A percentile compares a stretch with the other conserved stretches of the same genome.
Evolutionary conservation across 495 filamentous ascomycete genomes (phyloP).

Genomic region (Aspergillus ellipticus): DNA sequence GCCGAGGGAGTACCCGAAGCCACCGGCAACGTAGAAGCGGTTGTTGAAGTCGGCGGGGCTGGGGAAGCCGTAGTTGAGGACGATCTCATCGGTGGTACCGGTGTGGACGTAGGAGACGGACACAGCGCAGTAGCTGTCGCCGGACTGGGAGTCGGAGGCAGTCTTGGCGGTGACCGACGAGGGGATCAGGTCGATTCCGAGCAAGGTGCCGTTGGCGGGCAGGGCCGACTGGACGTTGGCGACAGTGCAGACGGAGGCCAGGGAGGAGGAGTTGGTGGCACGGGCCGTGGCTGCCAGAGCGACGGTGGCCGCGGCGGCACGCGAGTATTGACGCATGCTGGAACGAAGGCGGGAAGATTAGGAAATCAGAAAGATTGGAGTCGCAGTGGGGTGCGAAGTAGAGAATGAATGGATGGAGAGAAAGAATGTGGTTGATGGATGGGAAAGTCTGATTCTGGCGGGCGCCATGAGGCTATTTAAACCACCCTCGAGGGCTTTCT

Average conservation of each 20-base stretch:
- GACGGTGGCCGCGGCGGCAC: constrained; percentile 16
- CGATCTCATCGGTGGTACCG: constrained; percentile 27
- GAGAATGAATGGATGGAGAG: neutral
- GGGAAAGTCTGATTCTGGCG: neutral
- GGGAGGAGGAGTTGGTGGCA: constrained; percentile 25
- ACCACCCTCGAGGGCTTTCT: neutral
- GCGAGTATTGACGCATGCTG: constrained; percentile 24
- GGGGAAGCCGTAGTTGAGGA: constrained; percentile 34
- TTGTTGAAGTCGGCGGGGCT: constrained; percentile 31
- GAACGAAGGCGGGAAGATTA: neutral
- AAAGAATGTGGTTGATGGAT: neutral
- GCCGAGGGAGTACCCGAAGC: constrained; percentile 29
- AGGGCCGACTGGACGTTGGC: constrained; percentile 28
- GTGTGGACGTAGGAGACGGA: constrained; percentile 33
- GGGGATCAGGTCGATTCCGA: constrained; percentile 29
- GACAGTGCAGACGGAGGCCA: constrained; percentile 30
- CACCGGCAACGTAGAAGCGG: constrained; percentile 37
- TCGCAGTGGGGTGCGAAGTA: neutral
- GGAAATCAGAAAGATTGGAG: neutral
- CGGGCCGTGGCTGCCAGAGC: constrained; percentile 19
- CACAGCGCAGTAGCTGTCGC: constrained; percentile 33
- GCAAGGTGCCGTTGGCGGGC: constrained; percentile 32
- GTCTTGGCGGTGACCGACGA: constrained; percentile 27
- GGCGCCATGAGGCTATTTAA: neutral
- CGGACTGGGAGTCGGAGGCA: constrained; percentile 21